Conservation (phyloP, 495 filamentous ascomycete species). For the Cercophora scortea region DNA sequence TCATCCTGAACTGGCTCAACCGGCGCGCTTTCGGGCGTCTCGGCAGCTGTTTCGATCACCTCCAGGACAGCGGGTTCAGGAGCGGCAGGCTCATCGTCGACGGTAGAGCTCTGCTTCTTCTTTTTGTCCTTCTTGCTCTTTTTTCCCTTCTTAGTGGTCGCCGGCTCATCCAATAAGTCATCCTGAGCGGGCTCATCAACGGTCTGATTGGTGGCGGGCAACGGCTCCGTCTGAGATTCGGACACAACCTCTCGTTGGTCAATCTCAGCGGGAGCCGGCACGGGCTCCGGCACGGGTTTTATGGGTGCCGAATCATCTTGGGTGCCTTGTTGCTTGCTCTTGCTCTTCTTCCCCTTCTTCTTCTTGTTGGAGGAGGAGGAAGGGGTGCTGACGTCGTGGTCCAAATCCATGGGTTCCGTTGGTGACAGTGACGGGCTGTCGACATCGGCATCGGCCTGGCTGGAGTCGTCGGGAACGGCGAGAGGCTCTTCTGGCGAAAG, state of each 20-base stretch:
- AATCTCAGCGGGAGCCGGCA: neutral
- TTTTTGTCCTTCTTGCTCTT: neutral
- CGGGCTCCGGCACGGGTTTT: neutral
- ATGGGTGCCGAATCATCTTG: neutral
- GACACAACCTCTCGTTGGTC: neutral
- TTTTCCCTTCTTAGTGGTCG: neutral
- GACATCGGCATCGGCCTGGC: neutral
- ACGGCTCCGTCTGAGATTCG: neutral
- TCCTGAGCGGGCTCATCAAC: neutral
- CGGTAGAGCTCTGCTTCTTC: neutral
- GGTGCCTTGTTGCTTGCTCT: constrained; percentile 6
- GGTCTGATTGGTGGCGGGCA: neutral
- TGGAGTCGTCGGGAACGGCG: constrained; percentile 3
- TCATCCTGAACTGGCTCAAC: neutral
- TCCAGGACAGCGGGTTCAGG: neutral
- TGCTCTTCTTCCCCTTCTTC: constrained; percentile 15
- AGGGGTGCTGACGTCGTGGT: neutral
- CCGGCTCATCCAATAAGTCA: neutral
- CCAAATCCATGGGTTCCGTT: constrained; percentile 9
- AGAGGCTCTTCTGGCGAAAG: neutral
- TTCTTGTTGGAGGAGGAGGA: constrained; percentile 8
- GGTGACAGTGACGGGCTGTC: neutral
- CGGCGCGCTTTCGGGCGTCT: neutral
- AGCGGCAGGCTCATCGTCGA: neutral
- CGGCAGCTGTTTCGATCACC: neutral